phyloP scores from a whole-genome alignment of 2,329 filamentous ascomycete genomes.

The Epichloe bromicola region DNA sequence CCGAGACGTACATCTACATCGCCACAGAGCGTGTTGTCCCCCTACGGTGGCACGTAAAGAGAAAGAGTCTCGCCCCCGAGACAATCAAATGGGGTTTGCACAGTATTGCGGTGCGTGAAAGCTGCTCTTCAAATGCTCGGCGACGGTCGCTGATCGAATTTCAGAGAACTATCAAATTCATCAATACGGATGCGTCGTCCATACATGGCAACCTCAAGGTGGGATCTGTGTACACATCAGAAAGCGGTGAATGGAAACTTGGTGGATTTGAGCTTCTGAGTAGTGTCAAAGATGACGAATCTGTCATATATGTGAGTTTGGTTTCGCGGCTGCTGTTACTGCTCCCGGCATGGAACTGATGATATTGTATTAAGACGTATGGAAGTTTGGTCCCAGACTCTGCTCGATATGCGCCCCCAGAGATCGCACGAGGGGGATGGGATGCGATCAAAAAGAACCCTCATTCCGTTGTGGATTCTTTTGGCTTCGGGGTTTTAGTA shows the following conservation, averaged over 20 bases:
- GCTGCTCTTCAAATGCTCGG: not conserved
- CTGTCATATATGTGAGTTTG: slow-evolving; percentile 64
- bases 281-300: slow-evolving; percentile 91
- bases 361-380: slow-evolving; percentile 46
- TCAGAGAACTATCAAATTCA: slow-evolving; percentile 83
- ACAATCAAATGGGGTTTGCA: slow-evolving; percentile 95
- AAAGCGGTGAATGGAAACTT: slow-evolving; percentile 96
- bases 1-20: slow-evolving; percentile 90
- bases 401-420: slow-evolving; percentile 72
- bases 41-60: slow-evolving; percentile 77
- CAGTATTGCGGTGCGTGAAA: slow-evolving; percentile 55
- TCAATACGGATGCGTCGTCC: slow-evolving; percentile 85
- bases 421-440: slow-evolving; percentile 87
- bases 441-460: slow-evolving; percentile 78
- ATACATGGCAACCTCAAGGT: slow-evolving; percentile 81
- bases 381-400: slow-evolving; percentile 80
- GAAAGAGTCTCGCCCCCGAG: slow-evolving; percentile 82
- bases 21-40: slow-evolving; percentile 84
- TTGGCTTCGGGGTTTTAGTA: slow-evolving; percentile 70
- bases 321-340: not conserved
- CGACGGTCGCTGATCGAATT: slow-evolving; percentile 10
- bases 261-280: slow-evolving; percentile 89
- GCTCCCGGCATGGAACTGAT: not conserved
- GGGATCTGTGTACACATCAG: slow-evolving; percentile 81
- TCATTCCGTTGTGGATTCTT: slow-evolving; percentile 72